phyloP scores from a whole-genome alignment of 345 rosid species.

The Syzygium oleosum region DNA sequence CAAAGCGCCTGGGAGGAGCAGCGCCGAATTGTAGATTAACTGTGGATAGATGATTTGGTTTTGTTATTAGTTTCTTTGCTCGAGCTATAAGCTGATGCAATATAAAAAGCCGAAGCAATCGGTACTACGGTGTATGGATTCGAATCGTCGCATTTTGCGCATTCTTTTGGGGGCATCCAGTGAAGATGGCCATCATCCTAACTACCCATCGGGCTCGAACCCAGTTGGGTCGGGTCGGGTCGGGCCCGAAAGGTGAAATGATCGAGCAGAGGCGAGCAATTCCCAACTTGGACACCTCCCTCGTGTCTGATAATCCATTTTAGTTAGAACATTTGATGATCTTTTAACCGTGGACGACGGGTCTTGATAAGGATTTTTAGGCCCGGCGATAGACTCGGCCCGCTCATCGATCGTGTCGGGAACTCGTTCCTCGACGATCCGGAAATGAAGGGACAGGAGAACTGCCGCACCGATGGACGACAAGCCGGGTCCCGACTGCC shows the following conservation, averaged over 20 bases:
- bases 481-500: neutral
- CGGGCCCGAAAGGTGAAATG: neutral
- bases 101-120: too few relatives aligned
- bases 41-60: rapidly evolving
- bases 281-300: neutral
- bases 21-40: neutral
- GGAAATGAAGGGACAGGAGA: neutral
- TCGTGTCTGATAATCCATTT: neutral
- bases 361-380: neutral
- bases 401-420: neutral
- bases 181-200: neutral
- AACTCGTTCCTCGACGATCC: neutral
- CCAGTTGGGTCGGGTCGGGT: neutral
- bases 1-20: neutral
- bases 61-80: neutral
- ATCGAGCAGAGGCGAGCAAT: neutral
- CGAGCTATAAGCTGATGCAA: neutral
- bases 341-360: neutral
- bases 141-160: neutral
- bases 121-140: neutral
- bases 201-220: neutral
- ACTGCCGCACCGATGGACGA: neutral
- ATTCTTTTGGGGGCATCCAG: neutral
- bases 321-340: neutral
- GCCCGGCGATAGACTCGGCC: neutral